Conservation (phyloP, 495 filamentous ascomycete genomes). For the Aspergillus campestris region DNA sequence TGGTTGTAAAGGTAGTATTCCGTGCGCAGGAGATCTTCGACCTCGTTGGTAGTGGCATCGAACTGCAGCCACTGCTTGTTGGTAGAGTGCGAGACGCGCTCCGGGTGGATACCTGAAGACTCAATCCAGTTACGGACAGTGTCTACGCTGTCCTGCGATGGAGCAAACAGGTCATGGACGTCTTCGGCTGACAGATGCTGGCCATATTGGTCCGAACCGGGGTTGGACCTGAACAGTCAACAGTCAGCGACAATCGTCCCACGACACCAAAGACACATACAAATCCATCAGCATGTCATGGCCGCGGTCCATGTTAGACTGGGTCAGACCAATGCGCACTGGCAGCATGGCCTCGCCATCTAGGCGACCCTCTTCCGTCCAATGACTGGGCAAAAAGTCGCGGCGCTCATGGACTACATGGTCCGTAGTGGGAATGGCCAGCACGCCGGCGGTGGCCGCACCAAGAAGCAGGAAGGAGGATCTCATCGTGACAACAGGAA, state of each 20-base stretch:
- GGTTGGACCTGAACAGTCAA: conserved; percentile 22
- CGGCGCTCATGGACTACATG: no score
- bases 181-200: conserved; percentile 47
- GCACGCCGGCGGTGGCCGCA: no score
- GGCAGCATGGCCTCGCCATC: conserved; percentile 27
- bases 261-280: conserved; percentile 14
- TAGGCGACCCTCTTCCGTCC: no score
- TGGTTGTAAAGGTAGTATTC: conserved; percentile 53
- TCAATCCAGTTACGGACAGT: conserved; percentile 38
- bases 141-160: conserved; percentile 36
- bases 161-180: conserved; percentile 44
- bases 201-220: conserved; percentile 43
- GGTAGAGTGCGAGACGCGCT: conserved; percentile 39
- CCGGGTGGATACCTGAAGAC: conserved; percentile 37
- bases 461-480: no score
- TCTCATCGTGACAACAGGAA: no score
- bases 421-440: no score
- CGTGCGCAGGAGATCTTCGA: conserved; percentile 48
- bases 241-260: background rate
- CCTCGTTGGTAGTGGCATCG: conserved; percentile 46
- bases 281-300: conserved; percentile 49
- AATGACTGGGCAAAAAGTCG: no score
- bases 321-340: conserved; percentile 47
- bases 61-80: conserved; percentile 51
- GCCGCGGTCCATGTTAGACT: conserved; percentile 43